Base-by-base conservation (phyloP, 2,329 filamentous ascomycete species). In the Zasmidium cellare region DNA sequence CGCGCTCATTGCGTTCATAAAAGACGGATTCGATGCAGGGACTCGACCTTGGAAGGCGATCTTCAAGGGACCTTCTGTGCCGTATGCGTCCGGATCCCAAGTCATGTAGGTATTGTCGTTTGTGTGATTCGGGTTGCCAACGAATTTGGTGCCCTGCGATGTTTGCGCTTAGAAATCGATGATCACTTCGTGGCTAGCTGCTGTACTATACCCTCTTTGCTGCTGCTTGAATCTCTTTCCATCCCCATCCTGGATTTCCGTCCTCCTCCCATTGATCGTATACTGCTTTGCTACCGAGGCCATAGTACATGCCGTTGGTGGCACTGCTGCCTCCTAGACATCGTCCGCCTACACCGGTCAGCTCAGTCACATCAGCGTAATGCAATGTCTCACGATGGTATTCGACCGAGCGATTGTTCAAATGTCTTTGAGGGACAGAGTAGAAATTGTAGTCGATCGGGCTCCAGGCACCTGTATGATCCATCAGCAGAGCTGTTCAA, bases 391-490 rank as follows among this genome's bases (percentile, higher is more conserved):
- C 25, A 51, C 61, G 61, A 50, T 63, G 56, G 31, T 63, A 63
- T 31, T 31, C 38, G 9, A 63, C 48, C 14, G 58, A 59, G 12
- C 56, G 58, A 31, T 63, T 63, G 55, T 63, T 58, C 56, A 63
- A 31, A 25, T 56, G 38, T 11, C 44, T 25, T 46, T 63, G 61
- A 2, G 56, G 41, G 12, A 57, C 56, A 6, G 61, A 61, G 22
- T 47, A 25, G 45, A 63, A 61, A n/a, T 63, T 63, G 51, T 62
- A 62, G 49, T 62, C 60, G 22, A 62, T 56, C n/a, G 53, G 18
- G 46, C 55, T 58, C 48, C 51, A 53, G 14, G 23, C 51, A 5
- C 56, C 55, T 58, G 22, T 18, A n/a, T n/a, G n/a, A 6, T 9
- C 14, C 11, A 12, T 11, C 19, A 16, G 44, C 22, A 53, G 28